Conservation (phyloP, 495 filamentous ascomycete genomes). For the Penicillium lagena region DNA sequence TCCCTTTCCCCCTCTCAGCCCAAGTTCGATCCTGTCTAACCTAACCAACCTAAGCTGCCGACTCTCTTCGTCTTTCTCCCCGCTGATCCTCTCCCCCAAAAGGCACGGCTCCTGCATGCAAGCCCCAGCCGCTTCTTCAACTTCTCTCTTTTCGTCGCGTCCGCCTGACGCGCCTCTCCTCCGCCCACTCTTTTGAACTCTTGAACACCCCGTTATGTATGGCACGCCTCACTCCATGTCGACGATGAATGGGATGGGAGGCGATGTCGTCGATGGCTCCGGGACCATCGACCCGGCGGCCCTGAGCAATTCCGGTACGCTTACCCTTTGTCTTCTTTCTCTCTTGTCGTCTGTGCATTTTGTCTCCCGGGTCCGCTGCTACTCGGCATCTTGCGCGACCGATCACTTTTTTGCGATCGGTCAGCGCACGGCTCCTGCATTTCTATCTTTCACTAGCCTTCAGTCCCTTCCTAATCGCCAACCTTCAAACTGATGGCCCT, state of each 20-base stretch:
- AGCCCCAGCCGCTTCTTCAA: conserved; percentile 17
- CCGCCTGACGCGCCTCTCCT: conserved; percentile 31
- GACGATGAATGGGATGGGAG: conserved; percentile 55
- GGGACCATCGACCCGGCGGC: conserved; percentile 79
- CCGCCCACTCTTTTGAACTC: conserved; percentile 26
- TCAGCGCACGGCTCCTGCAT: neutral
- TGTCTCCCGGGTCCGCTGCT: neutral
- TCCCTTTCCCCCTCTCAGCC: conserved; percentile 18
- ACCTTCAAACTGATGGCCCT: conserved; percentile 35
- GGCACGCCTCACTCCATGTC: conserved; percentile 45
- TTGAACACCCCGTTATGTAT: conserved; percentile 44
- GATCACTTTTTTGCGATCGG: neutral
- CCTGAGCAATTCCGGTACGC: conserved; percentile 55
- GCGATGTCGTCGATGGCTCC: conserved; percentile 61
- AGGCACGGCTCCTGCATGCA: conserved; percentile 16
- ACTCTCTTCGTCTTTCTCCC: conserved; percentile 6
- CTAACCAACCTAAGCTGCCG: conserved; percentile 9
- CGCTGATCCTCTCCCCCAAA: conserved; percentile 1
- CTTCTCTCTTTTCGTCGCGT: conserved; percentile 21
- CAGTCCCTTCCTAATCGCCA: conserved; percentile 11
- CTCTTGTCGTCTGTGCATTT: conserved; percentile 9
- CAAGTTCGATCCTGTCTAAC: conserved; percentile 10
- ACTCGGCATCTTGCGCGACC: neutral
- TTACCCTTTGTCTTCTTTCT: conserved; percentile 14
- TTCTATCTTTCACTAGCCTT: conserved; percentile 1